Percentiles rank a stretch among this genome's conserved stretches.
phyloP scores from a whole-genome alignment of 1,139 yeast species.

The Suzukiozyma palmioleophila region DNA sequence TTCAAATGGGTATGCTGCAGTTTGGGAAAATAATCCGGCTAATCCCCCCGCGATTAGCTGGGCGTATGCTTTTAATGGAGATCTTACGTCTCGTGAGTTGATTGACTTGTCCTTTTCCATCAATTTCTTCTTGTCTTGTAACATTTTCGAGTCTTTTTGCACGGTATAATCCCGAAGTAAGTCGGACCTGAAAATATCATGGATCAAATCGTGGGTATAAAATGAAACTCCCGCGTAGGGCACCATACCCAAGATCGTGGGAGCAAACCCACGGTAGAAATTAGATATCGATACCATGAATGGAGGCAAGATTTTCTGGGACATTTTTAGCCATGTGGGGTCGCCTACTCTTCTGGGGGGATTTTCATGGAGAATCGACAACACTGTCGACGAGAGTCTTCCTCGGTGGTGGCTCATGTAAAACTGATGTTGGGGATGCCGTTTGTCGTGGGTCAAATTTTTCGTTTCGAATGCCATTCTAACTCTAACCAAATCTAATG shows the following conservation, averaged over 20 bases:
- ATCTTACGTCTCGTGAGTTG: slow-evolving; percentile 48
- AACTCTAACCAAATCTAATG: slow-evolving; percentile 85
- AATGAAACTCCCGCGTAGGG: slow-evolving; percentile 98
- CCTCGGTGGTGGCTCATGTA: slow-evolving; percentile 41
- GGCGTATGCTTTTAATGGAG: slow-evolving; percentile 83
- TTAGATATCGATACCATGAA: slow-evolving; percentile 49
- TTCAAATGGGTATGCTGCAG: slow-evolving; percentile 96
- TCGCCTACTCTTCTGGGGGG: slow-evolving; percentile 43
- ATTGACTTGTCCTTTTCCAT: slow-evolving; percentile 17
- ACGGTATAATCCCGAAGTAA: slow-evolving; percentile 56
- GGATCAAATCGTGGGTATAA: slow-evolving; percentile 87
- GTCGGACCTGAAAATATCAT: slow-evolving; percentile 72
- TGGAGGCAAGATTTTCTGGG: slow-evolving; percentile 31
- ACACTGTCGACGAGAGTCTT: slow-evolving; percentile 50
- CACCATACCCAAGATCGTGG: slow-evolving; percentile 91
- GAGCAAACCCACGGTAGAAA: slow-evolving; percentile 91
- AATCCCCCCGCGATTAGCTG: slow-evolving; percentile 91
- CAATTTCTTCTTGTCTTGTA: slow-evolving; percentile 2
- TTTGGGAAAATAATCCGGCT: slow-evolving; percentile 92
- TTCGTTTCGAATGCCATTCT: slow-evolving; percentile 84
- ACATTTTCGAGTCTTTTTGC: slow-evolving; percentile 11
- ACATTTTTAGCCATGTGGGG: slow-evolving; percentile 32
- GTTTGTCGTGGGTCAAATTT: slow-evolving; percentile 26
- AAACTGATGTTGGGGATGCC: slow-evolving; percentile 17
- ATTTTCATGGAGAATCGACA: slow-evolving; percentile 56